phyloP scores from a whole-genome alignment of 352 stramenopile species.

The Poterioochromonas sp. region DNA sequence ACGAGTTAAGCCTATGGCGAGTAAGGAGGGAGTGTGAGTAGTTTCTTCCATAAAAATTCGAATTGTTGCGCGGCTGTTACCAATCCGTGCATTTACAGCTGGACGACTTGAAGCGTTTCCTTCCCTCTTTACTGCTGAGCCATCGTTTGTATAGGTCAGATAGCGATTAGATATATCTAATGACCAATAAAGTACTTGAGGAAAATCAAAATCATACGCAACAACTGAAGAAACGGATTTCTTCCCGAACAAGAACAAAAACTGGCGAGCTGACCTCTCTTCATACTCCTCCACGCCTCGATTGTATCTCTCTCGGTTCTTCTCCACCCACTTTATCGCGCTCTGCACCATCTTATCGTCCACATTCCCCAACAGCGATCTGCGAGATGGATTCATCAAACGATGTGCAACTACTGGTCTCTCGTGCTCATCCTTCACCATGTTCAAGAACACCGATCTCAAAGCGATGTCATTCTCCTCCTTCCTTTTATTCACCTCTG shows the following conservation, averaged over 20 bases:
- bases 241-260: neutral
- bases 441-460: neutral
- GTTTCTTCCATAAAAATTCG: neutral
- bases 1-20: neutral
- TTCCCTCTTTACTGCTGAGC: neutral
- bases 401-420: neutral
- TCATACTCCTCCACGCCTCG: neutral
- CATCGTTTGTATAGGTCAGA: neutral
- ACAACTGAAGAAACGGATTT: too few relatives aligned
- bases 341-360: neutral
- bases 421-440: neutral
- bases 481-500: neutral
- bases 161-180: conserved; percentile 1
- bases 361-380: neutral
- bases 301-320: neutral
- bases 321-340: neutral
- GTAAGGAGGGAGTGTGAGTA: neutral
- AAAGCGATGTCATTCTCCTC: neutral
- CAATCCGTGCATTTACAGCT: neutral
- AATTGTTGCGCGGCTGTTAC: neutral
- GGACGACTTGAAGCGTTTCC: conserved; percentile 22
- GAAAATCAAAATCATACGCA: too few relatives aligned
- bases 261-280: neutral
- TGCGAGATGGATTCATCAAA: neutral
- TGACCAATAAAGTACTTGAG: too few relatives aligned